These are phyloP conservation scores for Halophytophthora polymorphica DNA, from an alignment of 352 stramenopile genomes.

Conservation along the genomic window DNA sequence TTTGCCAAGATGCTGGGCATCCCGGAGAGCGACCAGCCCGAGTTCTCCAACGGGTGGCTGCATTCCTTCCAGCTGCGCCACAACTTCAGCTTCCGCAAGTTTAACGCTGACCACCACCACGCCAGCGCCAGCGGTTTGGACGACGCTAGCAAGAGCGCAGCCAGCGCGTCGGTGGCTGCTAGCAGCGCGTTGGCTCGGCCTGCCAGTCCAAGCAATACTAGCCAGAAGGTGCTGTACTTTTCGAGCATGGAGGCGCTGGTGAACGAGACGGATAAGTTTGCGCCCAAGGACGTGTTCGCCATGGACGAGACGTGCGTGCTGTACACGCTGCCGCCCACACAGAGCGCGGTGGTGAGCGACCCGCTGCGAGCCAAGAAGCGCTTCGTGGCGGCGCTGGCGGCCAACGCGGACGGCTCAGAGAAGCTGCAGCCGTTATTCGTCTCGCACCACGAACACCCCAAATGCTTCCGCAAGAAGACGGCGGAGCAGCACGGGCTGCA, in stretches of 20 bases:
- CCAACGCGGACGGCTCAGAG: slow-evolving; percentile 71
- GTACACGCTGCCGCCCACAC: slow-evolving; percentile 63
- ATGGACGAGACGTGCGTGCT: slow-evolving; percentile 75
- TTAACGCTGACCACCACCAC: slow-evolving; percentile 61
- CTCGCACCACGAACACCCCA: slow-evolving; percentile 71
- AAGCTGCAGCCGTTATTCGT: slow-evolving; percentile 81
- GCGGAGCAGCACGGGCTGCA: slow-evolving; percentile 75
- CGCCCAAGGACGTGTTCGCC: slow-evolving; percentile 66
- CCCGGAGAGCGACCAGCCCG: slow-evolving; percentile 67
- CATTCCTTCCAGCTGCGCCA: slow-evolving; percentile 79
- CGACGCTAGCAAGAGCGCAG: neutral
- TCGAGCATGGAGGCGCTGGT: slow-evolving; percentile 59
- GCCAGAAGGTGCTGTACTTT: slow-evolving; percentile 50
- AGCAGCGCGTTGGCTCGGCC: neutral
- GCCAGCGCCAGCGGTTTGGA: slow-evolving; percentile 3
- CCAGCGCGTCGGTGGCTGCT: neutral
- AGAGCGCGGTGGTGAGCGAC: slow-evolving; percentile 42
- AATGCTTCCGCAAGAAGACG: slow-evolving; percentile 76
- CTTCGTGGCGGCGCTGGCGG: slow-evolving; percentile 58
- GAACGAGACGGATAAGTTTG: slow-evolving; percentile 71
- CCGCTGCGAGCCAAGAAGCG: slow-evolving; percentile 67
- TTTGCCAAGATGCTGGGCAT: slow-evolving; percentile 83
- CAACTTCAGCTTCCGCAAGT: slow-evolving; percentile 84
- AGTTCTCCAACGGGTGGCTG: slow-evolving; percentile 81
- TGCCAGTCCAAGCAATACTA: neutral